A percentile compares a stretch with the other conserved stretches of the same genome.
Conservation (phyloP, 139 green algal genomes). For the Chlorella vulgaris region DNA sequence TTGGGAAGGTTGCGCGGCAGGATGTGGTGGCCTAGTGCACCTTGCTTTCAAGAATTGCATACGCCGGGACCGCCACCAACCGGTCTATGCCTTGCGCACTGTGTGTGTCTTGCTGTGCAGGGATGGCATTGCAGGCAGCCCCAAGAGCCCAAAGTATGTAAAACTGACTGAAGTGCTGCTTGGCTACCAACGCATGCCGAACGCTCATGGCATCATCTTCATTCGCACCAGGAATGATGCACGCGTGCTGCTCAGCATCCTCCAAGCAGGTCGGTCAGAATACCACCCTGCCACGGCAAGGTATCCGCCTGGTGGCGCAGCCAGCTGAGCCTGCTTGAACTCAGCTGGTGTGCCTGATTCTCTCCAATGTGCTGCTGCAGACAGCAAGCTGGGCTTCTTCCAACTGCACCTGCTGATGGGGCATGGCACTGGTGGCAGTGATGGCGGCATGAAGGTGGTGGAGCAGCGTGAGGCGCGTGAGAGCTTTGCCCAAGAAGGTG, state of each 20-base stretch:
- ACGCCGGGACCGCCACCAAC: too few species aligned
- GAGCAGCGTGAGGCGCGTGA: background rate
- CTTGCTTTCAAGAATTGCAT: too few species aligned
- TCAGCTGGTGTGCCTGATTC: too few species aligned
- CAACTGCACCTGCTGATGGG: conserved; percentile 1
- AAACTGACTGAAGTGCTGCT: background rate
- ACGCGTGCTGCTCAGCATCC: background rate
- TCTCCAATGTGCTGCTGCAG: background rate
- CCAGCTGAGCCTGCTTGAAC: background rate
- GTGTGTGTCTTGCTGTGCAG: too few species aligned
- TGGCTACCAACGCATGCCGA: background rate
- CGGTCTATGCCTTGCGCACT: too few species aligned
- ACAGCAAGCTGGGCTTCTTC: background rate
- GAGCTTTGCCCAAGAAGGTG: background rate
- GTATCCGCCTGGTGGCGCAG: background rate
- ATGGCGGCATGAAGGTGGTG: background rate
- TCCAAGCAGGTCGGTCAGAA: background rate
- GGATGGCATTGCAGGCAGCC: background rate
- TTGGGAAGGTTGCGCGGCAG: too few species aligned
- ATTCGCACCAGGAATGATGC: background rate
- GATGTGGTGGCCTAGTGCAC: too few species aligned
- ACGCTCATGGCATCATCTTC: background rate
- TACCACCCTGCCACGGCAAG: background rate
- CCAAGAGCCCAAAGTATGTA: background rate
- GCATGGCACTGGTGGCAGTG: background rate